A percentile compares a stretch with the other conserved stretches of the same genome.
These are phyloP conservation scores for Aspergillus funiculosus DNA, from an alignment of 495 filamentous ascomycete genomes.

Conservation along the genomic window DNA sequence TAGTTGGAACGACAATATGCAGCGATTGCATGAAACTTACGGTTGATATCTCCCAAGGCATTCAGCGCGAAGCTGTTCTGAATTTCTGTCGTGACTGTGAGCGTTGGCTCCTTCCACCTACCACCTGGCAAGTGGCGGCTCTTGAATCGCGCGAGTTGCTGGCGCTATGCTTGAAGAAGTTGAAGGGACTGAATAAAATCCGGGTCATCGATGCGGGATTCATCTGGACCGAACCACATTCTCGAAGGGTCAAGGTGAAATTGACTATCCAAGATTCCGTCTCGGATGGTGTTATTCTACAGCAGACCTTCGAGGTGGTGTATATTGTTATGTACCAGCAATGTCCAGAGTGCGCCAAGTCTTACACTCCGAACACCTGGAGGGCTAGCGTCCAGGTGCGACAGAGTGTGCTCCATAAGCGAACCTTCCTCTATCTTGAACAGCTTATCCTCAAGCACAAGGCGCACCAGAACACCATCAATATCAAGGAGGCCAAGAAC, in stretches of 20 bases:
- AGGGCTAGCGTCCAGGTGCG: constrained; percentile 83
- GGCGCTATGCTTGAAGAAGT: constrained; percentile 76
- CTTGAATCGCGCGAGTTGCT: constrained; percentile 85
- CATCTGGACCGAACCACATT: constrained; percentile 97
- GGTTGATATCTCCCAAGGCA: constrained; percentile 75
- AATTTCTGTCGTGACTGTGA: constrained; percentile 91
- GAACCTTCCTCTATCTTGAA: constrained; percentile 93
- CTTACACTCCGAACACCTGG: constrained; percentile 92
- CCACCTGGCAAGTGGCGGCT: constrained; percentile 72
- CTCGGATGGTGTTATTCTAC: constrained; percentile 69
- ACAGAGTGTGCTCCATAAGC: constrained; percentile 95
- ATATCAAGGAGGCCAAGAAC: constrained; percentile 91
- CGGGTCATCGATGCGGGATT: constrained; percentile 92
- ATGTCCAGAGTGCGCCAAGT: constrained; percentile 62
- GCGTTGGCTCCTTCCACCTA: constrained; percentile 83
- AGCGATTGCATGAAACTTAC: constrained; percentile 89
- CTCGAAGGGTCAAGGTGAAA: constrained; percentile 79
- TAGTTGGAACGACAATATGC: constrained; percentile 86
- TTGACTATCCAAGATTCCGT: constrained; percentile 82
- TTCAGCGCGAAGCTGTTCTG: constrained; percentile 78
- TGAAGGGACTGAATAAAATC: constrained; percentile 76
- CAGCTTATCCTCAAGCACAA: constrained; percentile 92
- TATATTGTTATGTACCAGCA: constrained; percentile 86
- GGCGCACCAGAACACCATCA: constrained; percentile 88
- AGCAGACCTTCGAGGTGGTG: constrained; percentile 90